These are phyloP conservation scores for Anastatica hierochuntica DNA, from an alignment of 345 rosid genomes.

Conservation along the genomic window DNA sequence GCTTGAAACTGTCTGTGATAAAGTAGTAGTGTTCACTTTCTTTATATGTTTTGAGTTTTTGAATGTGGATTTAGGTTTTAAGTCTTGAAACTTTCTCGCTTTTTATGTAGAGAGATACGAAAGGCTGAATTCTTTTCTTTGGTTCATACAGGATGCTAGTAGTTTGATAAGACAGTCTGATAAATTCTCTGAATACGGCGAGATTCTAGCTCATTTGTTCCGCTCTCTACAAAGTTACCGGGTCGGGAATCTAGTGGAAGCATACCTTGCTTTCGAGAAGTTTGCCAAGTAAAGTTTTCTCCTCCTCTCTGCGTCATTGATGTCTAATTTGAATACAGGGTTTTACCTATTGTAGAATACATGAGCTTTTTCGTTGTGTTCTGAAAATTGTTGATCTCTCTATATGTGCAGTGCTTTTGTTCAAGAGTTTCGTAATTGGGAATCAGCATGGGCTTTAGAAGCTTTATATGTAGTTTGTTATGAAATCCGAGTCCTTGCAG, in stretches of 20 bases:
- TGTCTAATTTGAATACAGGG: too few relatives aligned
- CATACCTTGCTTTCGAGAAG: constrained; percentile 74
- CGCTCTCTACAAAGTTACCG: constrained; percentile 75
- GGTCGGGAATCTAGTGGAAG: constrained; percentile 55
- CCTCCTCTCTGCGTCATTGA: constrained; percentile 1
- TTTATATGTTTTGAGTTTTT: too few relatives aligned
- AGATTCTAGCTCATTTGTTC: constrained; percentile 51
- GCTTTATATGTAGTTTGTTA: constrained; percentile 75
- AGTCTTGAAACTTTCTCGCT: too few relatives aligned
- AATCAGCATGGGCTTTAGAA: constrained; percentile 92
- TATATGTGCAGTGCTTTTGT: constrained; percentile 64
- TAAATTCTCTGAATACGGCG: constrained; percentile 55
- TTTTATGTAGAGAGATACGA: too few relatives aligned
- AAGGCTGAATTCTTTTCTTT: too few relatives aligned
- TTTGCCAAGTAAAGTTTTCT: constrained; percentile 48
- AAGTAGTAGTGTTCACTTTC: too few relatives aligned
- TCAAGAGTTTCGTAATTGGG: constrained; percentile 99
- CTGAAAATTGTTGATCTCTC: not conserved
- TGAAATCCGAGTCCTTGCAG: constrained; percentile 91
- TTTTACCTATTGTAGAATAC: not conserved
- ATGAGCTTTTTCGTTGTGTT: not conserved
- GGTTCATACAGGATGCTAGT: constrained; percentile 48
- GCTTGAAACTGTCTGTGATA: too few relatives aligned
- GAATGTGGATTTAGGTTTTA: too few relatives aligned
- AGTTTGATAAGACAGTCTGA: constrained; percentile 74